These are phyloP conservation scores for Rhodotorula sp. DNA, from an alignment of 1,284 basidiomycete species.

Conservation along the genomic window DNA sequence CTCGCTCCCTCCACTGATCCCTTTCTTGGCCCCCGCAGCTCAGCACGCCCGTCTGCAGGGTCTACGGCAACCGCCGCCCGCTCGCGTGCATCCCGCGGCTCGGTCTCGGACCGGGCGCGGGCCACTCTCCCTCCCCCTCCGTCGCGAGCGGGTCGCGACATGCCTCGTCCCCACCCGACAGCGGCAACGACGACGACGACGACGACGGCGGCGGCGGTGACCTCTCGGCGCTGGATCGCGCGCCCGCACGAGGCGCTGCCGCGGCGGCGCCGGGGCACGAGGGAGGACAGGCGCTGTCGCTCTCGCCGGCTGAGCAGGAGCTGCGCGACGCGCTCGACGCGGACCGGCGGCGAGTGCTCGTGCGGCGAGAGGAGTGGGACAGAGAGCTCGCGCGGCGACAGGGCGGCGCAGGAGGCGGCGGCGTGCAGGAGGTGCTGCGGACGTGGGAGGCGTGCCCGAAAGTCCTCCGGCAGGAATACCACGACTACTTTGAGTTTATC, in stretches of 20 bases:
- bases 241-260: no score
- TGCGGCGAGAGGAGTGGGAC: not conserved
- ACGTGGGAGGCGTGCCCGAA: conserved; percentile 36
- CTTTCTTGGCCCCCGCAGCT: not conserved
- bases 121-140: not conserved
- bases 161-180: not conserved
- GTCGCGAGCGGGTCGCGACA: not conserved
- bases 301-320: conserved; percentile 8
- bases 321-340: conserved; percentile 1
- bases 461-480: conserved; percentile 29
- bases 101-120: no score
- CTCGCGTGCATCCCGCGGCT: conserved; percentile 20
- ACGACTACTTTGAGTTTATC: conserved; percentile 39
- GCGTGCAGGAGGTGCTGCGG: conserved; percentile 9
- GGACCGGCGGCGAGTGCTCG: conserved; percentile 5
- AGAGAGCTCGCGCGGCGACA: not conserved
- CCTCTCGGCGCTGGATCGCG: no score
- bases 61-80: conserved; percentile 30
- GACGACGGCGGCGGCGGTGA: no score
- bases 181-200: not conserved
- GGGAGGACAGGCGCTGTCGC: not conserved
- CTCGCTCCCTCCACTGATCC: not conserved
- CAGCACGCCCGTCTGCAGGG: conserved; percentile 24
- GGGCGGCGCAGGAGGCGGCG: not conserved
- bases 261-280: no score